These are phyloP conservation scores for Lathyrus aphaca DNA, from an alignment of 306 rosid genomes.

Conservation along the genomic window DNA sequence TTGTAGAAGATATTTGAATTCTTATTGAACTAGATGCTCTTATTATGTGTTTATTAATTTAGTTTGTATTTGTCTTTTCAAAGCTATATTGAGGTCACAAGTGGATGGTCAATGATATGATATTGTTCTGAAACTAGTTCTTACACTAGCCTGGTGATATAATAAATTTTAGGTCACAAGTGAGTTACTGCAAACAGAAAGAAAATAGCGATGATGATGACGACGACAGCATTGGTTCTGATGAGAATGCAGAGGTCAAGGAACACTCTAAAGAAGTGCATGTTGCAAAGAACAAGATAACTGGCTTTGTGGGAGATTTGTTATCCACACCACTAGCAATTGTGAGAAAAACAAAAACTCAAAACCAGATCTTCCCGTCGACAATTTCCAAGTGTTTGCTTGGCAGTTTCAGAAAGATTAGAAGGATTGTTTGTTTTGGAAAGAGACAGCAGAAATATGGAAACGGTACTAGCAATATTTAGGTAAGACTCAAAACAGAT, in stretches of 20 bases:
- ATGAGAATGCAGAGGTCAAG: constrained; percentile 47
- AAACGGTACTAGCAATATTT: constrained; percentile 32
- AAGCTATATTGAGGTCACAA: background rate
- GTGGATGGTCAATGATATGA: background rate
- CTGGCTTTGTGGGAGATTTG: constrained; percentile 56
- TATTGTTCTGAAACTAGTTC: constrained; percentile 24
- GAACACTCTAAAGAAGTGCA: constrained; percentile 33
- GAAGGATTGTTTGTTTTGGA: constrained; percentile 53
- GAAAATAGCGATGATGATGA: constrained; percentile 36
- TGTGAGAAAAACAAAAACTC: constrained; percentile 39
- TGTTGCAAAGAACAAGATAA: constrained; percentile 42
- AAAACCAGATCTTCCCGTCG: constrained; percentile 41
- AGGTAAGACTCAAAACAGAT: background rate
- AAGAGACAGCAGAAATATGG: constrained; percentile 45
- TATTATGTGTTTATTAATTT: background rate
- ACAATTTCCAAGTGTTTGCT: constrained; percentile 53
- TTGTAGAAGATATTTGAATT: too few species aligned
- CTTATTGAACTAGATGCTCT: background rate
- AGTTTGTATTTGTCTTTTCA: background rate
- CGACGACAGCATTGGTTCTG: constrained; percentile 18
- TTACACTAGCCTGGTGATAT: background rate
- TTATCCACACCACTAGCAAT: constrained; percentile 52
- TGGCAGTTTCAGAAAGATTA: constrained; percentile 62
- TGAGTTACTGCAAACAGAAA: constrained; percentile 41
- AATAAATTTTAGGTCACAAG: constrained; percentile 33